Percentiles rank a stretch among this genome's conserved stretches.
Evolutionary conservation across 352 stramenopile species (phyloP).

Genomic region (Globisporangium emineosum): DNA sequence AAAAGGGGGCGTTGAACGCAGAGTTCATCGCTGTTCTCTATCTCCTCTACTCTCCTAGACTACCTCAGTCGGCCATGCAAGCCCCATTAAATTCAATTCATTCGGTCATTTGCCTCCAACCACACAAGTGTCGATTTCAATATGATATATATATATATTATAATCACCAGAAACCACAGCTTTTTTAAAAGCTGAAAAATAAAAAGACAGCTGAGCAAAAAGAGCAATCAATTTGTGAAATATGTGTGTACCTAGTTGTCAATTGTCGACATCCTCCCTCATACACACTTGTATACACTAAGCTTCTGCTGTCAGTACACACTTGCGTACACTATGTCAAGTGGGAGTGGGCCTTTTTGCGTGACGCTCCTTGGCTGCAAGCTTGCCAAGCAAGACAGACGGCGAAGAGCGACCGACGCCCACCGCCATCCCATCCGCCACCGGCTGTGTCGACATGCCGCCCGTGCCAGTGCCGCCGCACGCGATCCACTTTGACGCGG

Average conservation of each 20-base stretch:
- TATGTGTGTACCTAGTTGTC: neutral
- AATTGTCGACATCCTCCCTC: neutral
- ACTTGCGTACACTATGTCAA: slow-evolving; percentile 4
- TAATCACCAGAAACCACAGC: no score
- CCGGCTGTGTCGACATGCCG: neutral
- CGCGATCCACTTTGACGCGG: slow-evolving; percentile 53
- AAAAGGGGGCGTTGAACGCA: no score
- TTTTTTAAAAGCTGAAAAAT: no score
- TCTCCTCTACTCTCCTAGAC: no score
- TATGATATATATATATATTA: no score
- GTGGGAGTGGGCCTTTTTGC: slow-evolving; percentile 2
- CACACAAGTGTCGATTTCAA: no score
- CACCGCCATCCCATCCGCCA: neutral
- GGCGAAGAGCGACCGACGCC: slow-evolving; percentile 1
- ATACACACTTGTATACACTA: slow-evolving; percentile 2
- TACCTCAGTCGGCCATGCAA: no score
- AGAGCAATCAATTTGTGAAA: neutral
- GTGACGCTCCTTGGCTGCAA: neutral
- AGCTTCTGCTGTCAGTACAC: neutral
- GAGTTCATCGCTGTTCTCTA: no score
- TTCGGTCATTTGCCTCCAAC: no score
- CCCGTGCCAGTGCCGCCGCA: slow-evolving; percentile 27
- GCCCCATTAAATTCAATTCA: no score
- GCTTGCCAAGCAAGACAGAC: neutral
- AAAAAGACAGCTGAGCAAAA: no score